phyloP scores from a whole-genome alignment of 257 asterid genomes.

The Jasminum sambac region DNA sequence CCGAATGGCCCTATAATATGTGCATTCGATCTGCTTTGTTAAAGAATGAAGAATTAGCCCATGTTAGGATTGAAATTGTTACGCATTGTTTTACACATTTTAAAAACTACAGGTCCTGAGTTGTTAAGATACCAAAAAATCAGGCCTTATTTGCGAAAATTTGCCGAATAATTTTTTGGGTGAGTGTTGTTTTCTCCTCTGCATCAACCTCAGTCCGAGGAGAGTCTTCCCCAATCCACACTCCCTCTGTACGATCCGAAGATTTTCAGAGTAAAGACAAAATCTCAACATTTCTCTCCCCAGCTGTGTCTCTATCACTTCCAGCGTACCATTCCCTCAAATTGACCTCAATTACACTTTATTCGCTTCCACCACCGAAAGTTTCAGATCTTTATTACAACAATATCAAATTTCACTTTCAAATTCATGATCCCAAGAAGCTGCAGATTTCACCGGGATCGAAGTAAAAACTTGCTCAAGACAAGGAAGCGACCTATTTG shows the following conservation, averaged over 20 bases:
- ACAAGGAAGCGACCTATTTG: conserved; percentile 8
- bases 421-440: conserved; percentile 25
- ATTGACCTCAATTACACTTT: conserved; percentile 8
- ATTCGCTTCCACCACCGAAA: conserved; percentile 30
- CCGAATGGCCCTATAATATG: too few species aligned
- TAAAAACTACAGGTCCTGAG: too few species aligned
- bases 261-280: background rate
- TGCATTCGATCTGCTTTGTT: too few species aligned
- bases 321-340: conserved; percentile 22
- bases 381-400: conserved; percentile 24
- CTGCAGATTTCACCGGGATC: conserved; percentile 21
- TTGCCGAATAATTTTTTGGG: background rate
- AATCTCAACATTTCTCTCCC: conserved; percentile 7
- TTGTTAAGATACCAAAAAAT: too few species aligned
- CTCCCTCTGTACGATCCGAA: background rate
- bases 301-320: conserved; percentile 32
- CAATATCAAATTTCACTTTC: conserved; percentile 1
- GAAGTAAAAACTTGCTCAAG: conserved; percentile 10
- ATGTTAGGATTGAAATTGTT: too few species aligned
- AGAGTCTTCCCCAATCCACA: background rate
- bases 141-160: too few species aligned
- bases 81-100: too few species aligned
- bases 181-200: background rate
- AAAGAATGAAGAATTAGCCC: too few species aligned
- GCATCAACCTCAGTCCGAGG: background rate